These are phyloP conservation scores for Solanum tarapatanum DNA, from an alignment of 257 asterid genomes.

Conservation along the genomic window DNA sequence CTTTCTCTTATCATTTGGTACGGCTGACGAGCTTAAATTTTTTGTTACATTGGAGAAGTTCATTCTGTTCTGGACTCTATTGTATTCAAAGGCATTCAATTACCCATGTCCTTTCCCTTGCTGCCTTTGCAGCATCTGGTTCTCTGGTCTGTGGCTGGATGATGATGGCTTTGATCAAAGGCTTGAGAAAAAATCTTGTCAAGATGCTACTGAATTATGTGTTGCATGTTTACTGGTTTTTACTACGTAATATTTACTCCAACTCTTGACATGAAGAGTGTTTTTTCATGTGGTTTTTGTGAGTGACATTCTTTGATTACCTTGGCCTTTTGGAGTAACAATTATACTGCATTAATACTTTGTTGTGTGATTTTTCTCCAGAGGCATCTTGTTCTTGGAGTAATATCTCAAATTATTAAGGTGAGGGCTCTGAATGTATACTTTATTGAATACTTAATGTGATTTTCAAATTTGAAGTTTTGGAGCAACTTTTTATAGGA, in stretches of 20 bases:
- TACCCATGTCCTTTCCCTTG: neutral
- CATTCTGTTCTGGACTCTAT: neutral
- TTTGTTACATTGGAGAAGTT: neutral
- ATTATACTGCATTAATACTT: slow-evolving; percentile 6
- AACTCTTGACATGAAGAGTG: neutral
- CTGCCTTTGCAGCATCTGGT: neutral
- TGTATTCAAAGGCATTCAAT: neutral
- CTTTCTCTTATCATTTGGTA: neutral
- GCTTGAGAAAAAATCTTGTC: neutral
- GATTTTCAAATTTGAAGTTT: neutral
- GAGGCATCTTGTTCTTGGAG: slow-evolving; percentile 98
- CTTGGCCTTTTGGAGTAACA: neutral
- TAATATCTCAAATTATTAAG: slow-evolving; percentile 95
- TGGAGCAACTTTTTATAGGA: neutral
- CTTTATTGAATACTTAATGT: neutral
- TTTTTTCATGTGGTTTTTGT: neutral
- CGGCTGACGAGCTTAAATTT: neutral
- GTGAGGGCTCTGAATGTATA: slow-evolving; percentile 20
- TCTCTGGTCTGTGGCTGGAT: neutral
- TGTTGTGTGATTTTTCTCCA: slow-evolving; percentile 27
- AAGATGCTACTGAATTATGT: neutral
- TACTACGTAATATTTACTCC: neutral
- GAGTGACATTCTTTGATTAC: neutral
- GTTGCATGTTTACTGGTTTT: neutral
- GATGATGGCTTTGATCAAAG: neutral